Conservation (phyloP, 208 protist species). For the Leishmania tropica region DNA sequence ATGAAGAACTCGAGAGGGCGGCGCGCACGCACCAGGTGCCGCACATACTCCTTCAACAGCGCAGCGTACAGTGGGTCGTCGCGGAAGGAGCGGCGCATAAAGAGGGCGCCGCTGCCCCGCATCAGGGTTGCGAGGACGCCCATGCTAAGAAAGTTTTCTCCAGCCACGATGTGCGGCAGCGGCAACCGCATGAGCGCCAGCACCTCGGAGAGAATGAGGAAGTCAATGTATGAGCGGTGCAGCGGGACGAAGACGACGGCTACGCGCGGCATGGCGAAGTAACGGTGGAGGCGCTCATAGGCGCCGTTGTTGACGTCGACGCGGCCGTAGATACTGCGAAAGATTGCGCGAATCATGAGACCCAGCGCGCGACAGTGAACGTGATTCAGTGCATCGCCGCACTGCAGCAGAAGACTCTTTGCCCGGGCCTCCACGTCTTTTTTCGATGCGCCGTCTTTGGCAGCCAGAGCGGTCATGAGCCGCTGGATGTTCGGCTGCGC, state of each 20-base stretch:
- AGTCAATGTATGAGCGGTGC: slow-evolving; percentile 90
- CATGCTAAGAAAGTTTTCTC: slow-evolving; percentile 88
- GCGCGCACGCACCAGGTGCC: slow-evolving; percentile 60
- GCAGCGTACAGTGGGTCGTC: slow-evolving; percentile 77
- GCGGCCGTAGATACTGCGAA: slow-evolving; percentile 68
- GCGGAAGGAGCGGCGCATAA: slow-evolving; percentile 87
- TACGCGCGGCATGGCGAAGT: slow-evolving; percentile 49
- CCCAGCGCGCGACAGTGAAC: slow-evolving; percentile 55
- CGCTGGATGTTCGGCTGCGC: slow-evolving; percentile 54
- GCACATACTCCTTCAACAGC: slow-evolving; percentile 86
- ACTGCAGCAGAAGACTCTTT: slow-evolving; percentile 57
- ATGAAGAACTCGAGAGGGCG: slow-evolving; percentile 91
- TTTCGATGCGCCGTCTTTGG: slow-evolving; percentile 38
- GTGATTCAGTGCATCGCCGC: slow-evolving; percentile 81
- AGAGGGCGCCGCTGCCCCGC: slow-evolving; percentile 91
- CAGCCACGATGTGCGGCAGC: slow-evolving; percentile 84
- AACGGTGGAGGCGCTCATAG: slow-evolving; percentile 57
- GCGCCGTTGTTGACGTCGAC: slow-evolving; percentile 65
- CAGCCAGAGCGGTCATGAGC: slow-evolving; percentile 45
- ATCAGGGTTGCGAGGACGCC: slow-evolving; percentile 68
- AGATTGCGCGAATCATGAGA: slow-evolving; percentile 54
- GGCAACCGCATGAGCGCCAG: slow-evolving; percentile 66
- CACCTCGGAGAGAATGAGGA: slow-evolving; percentile 87
- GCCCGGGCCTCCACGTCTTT: slow-evolving; percentile 55
- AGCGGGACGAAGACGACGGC: slow-evolving; percentile 78